phyloP scores from a whole-genome alignment of 441 rosid genomes.

The Melastoma candidum region DNA sequence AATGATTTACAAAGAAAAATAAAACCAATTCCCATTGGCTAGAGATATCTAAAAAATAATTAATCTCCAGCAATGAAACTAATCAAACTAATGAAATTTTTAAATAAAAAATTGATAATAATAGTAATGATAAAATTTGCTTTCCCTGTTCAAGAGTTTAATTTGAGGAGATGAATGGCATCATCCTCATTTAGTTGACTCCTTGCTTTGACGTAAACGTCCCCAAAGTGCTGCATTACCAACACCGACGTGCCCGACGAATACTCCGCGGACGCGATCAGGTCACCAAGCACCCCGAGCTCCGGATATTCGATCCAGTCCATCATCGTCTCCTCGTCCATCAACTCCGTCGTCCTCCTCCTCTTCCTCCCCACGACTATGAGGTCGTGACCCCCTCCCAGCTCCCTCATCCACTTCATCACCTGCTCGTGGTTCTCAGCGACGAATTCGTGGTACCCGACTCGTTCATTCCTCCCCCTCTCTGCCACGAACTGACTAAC shows the following conservation, averaged over 20 bases:
- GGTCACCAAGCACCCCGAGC: conserved; percentile 11
- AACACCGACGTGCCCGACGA: conserved; percentile 5
- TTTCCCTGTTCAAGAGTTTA: too few relatives aligned
- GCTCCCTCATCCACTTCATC: not conserved
- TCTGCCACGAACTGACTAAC: not conserved
- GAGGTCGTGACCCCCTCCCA: conserved; percentile 3
- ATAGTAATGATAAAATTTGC: not conserved
- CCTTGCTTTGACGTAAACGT: not conserved
- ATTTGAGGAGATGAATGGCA: not conserved
- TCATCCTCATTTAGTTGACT: not conserved
- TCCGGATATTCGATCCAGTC: conserved; percentile 11
- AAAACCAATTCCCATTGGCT: too few relatives aligned
- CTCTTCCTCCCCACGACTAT: conserved; percentile 9
- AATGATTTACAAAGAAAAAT: too few relatives aligned
- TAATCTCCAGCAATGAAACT: too few relatives aligned
- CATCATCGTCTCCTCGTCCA: conserved; percentile 11
- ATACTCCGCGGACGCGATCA: conserved; percentile 6
- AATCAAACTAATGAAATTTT: too few relatives aligned
- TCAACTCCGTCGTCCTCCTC: not conserved
- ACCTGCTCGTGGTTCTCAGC: conserved; percentile 6
- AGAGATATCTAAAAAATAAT: too few relatives aligned
- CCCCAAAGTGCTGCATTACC: conserved; percentile 10
- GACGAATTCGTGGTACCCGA: not conserved
- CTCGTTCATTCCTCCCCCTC: not conserved
- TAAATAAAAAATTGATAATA: not conserved